These are phyloP conservation scores for Populus nigra DNA, from an alignment of 345 rosid species.

Conservation along the genomic window DNA sequence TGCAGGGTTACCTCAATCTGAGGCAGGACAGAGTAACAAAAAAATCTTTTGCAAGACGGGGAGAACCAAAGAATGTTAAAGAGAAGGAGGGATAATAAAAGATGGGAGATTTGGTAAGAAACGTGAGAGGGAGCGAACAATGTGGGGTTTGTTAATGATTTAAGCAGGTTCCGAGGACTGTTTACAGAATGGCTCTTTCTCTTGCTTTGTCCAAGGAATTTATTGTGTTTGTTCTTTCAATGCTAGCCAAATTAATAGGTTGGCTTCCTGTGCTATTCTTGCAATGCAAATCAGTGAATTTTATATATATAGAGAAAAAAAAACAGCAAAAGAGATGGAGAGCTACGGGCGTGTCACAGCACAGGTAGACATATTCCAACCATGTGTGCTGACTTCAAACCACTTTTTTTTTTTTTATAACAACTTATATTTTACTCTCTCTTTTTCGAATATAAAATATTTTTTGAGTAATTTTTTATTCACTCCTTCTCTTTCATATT, in stretches of 20 bases:
- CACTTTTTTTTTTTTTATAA: neutral
- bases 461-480: too few species aligned
- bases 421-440: too few species aligned
- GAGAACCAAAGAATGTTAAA: slow-evolving; percentile 4
- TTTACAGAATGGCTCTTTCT: slow-evolving; percentile 4
- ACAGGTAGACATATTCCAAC: neutral
- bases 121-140: slow-evolving; percentile 11
- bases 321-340: neutral
- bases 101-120: neutral
- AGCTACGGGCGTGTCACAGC: neutral
- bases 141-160: neutral
- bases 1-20: slow-evolving; percentile 19
- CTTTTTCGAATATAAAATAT: too few species aligned
- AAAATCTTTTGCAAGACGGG: neutral
- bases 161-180: neutral
- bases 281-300: neutral
- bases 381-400: neutral
- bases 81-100: slow-evolving; percentile 4
- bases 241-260: neutral
- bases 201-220: neutral
- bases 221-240: neutral
- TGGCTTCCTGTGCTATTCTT: slow-evolving; percentile 7
- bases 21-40: slow-evolving; percentile 1
- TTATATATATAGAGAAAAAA: neutral
- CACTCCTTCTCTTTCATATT: too few species aligned